Base-by-base conservation (phyloP, 1,284 basidiomycete species). In the Malassezia japonica region DNA sequence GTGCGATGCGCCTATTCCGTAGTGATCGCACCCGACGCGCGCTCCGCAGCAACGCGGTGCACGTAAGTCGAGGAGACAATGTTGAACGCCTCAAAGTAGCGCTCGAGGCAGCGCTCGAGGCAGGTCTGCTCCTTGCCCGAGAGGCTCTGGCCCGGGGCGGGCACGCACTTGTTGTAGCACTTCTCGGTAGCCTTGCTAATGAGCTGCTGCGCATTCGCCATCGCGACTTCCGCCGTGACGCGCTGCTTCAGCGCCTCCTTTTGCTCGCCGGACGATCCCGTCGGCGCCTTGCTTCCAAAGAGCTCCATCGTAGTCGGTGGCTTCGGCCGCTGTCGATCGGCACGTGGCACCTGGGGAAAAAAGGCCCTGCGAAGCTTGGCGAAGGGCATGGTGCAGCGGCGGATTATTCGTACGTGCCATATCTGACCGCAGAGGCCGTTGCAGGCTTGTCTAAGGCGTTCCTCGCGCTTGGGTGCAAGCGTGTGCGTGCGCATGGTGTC, bases 21-120 rank as follows among this genome's bases (percentile, higher is more conserved):
- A 7, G 54, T 56, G 13, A 63, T 45, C 15, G 56, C 45, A 0
- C 61, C 61, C 6, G 61, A 57, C 16, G 58, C 60, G 16, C 67
- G 50, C 53, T 66, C 61, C 35, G 55, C 59, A 10, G 58, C 50
- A 21, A 70, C 59, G 25, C 63, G 52, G 27, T 59, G 47, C 27
- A 67, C 64, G 38, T 70, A 70, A 20, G 65, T 60, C 25, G 55
- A 55, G 24, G 59, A 61, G 40, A 67, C 64, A 38, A 67, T 55
- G 61, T 68, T 70, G 56, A 68, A 68, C 21, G 67, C 66, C 39
- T 70, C 67, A 60, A 70, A 70, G 56, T 70, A 70, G 35, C 67
- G 57, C 51, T 70, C 65, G 42, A 70, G 57, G 56, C 67, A 70
- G n/a, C 64, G 48, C 42, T 63, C 64, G 6, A 65, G 39, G 46